Evolutionary conservation across 768 basidiomycete genomes (phyloP).

Genomic region (Mycena alexandri): DNA sequence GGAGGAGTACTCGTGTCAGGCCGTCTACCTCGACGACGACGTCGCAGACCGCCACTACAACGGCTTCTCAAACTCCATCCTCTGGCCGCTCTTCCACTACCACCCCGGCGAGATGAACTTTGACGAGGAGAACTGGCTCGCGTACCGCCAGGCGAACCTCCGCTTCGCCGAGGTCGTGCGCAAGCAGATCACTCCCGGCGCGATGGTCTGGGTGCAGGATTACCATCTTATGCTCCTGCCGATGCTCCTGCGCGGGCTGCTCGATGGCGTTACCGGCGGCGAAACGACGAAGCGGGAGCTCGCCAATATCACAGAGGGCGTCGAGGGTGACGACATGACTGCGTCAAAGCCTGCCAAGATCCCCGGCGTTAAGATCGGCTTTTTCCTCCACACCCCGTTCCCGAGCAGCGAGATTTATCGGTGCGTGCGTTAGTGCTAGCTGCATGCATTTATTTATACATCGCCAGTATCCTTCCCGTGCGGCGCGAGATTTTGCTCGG

Average conservation of each 20-base stretch:
- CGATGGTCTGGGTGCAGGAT: slow-evolving; percentile 99
- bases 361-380: slow-evolving; percentile 92
- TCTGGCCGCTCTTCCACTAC: slow-evolving; percentile 99
- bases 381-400: slow-evolving; percentile 99
- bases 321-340: slow-evolving; percentile 62
- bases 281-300: slow-evolving; percentile 73
- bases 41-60: slow-evolving; percentile 99
- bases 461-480: slow-evolving; percentile 89
- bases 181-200: slow-evolving; percentile 81
- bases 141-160: slow-evolving; percentile 97
- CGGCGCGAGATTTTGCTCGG: slow-evolving; percentile 98
- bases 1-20: slow-evolving; percentile 97
- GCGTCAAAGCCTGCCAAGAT: slow-evolving; percentile 54
- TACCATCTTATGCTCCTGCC: slow-evolving; percentile 98
- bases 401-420: slow-evolving; percentile 98
- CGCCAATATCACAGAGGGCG: slow-evolving; percentile 78
- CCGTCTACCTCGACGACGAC: slow-evolving; percentile 98
- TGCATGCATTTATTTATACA: slow-evolving; percentile 19
- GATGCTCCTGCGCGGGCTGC: slow-evolving; percentile 90
- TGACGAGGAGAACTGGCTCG: slow-evolving; percentile 98
- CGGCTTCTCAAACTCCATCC: slow-evolving; percentile 99
- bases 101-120: slow-evolving; percentile 99
- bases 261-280: slow-evolving; percentile 76
- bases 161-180: slow-evolving; percentile 92
- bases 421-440: slow-evolving; percentile 56